Evolutionary conservation across 768 basidiomycete species (phyloP).

Genomic region (Polyporus arcularius): DNA sequence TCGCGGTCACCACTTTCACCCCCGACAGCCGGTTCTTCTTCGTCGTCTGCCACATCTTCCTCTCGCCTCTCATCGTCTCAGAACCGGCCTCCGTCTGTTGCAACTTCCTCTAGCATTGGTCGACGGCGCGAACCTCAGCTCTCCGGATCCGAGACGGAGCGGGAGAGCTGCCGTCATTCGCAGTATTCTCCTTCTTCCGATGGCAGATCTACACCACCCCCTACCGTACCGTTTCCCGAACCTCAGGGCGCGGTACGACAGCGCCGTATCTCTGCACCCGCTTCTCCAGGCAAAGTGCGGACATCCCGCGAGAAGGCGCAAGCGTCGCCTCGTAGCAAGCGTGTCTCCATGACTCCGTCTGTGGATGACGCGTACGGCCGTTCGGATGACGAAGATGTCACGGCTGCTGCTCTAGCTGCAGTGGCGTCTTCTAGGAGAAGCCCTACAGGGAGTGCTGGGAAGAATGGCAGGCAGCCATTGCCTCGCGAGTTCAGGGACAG

Average conservation of each 20-base stretch:
- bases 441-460: conserved; percentile 35
- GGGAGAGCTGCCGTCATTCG: conserved; percentile 49
- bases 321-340: conserved; percentile 41
- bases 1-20: conserved; percentile 41
- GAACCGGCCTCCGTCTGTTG: conserved; percentile 32
- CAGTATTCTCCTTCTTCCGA: conserved; percentile 35
- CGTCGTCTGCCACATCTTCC: conserved; percentile 35
- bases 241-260: conserved; percentile 34
- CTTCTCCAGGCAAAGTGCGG: conserved; percentile 40
- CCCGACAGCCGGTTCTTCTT: conserved; percentile 34
- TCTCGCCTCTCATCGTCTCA: conserved; percentile 19
- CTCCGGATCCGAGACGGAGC: conserved; percentile 85
- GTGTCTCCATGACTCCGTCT: conserved; percentile 39
- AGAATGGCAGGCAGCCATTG: conserved; percentile 49
- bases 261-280: conserved; percentile 51
- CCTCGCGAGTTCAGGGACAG: conserved; percentile 50
- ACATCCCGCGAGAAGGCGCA: conserved; percentile 23
- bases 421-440: conserved; percentile 59
- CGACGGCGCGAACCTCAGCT: conserved; percentile 30
- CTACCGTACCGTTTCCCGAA: conserved; percentile 30
- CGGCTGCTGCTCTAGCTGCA: conserved; percentile 60
- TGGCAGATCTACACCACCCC: conserved; percentile 41
- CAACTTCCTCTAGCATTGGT: conserved; percentile 27
- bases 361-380: conserved; percentile 22
- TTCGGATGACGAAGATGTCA: conserved; percentile 42